These are phyloP conservation scores for Polychaeton citri DNA, from an alignment of 2,329 filamentous ascomycete genomes.

Conservation along the genomic window DNA sequence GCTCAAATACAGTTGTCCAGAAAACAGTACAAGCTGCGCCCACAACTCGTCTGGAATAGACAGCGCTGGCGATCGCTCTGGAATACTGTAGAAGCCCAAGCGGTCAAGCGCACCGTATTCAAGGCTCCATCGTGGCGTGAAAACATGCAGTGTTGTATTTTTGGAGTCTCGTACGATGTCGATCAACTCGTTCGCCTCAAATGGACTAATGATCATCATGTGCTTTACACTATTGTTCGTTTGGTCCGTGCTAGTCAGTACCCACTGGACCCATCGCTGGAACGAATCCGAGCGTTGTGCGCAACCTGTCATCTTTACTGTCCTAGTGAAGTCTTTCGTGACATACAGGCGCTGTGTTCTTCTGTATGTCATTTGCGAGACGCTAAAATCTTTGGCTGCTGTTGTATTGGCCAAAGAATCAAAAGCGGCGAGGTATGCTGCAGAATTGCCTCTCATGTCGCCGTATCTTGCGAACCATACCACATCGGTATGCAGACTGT, in stretches of 20 bases:
- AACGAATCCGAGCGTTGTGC: conserved; percentile 29
- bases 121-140: conserved; percentile 35
- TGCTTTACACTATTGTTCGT: conserved; percentile 4
- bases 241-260: conserved; percentile 26
- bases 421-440: conserved; percentile 35
- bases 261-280: conserved; percentile 42
- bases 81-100: conserved; percentile 32
- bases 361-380: conserved; percentile 23
- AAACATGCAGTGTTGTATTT: conserved; percentile 30
- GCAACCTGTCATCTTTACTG: conserved; percentile 21
- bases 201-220: conserved; percentile 47
- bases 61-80: conserved; percentile 8
- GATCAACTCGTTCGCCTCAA: conserved; percentile 44
- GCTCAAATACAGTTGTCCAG: conserved; percentile 52
- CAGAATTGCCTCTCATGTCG: conserved; percentile 10
- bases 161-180: conserved; percentile 22
- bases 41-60: conserved; percentile 18
- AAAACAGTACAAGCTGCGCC: conserved; percentile 49
- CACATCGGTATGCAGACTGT: conserved; percentile 34
- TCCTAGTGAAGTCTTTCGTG: conserved; percentile 38
- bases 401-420: conserved; percentile 27
- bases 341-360: conserved; percentile 25
- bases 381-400: conserved; percentile 23
- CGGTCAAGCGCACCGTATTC: conserved; percentile 28
- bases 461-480: conserved; percentile 27